These are phyloP conservation scores for Crotalaria pallida DNA, from an alignment of 306 rosid species.

Conservation along the genomic window DNA sequence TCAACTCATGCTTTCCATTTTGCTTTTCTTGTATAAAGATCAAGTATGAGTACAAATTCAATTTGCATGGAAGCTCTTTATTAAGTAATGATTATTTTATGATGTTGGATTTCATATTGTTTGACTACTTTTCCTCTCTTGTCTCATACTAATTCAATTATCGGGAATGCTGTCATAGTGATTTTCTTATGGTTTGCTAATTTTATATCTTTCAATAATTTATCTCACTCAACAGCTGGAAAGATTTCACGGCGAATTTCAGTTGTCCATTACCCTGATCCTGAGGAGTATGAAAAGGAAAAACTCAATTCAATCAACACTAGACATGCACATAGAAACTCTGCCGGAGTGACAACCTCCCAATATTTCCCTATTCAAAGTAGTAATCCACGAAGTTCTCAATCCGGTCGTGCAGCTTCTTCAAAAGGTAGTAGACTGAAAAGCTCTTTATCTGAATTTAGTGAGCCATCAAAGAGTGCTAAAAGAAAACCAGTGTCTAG, in stretches of 20 bases:
- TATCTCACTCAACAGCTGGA: constrained; percentile 44
- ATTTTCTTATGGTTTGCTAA: neutral
- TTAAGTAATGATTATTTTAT: neutral
- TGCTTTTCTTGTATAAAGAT: no score
- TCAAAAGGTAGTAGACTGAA: constrained; percentile 47
- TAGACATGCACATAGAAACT: constrained; percentile 30
- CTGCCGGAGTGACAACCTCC: constrained; percentile 32
- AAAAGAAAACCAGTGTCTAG: constrained; percentile 27
- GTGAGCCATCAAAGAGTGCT: constrained; percentile 40
- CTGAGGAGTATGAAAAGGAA: constrained; percentile 52
- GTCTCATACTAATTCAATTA: neutral
- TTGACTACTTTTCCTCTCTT: neutral
- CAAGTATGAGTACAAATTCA: no score
- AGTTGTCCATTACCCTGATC: constrained; percentile 57
- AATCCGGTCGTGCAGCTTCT: constrained; percentile 34
- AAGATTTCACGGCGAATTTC: constrained; percentile 68
- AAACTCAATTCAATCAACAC: constrained; percentile 18
- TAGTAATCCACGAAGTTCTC: neutral
- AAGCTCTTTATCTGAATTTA: constrained; percentile 49
- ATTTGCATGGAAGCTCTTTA: neutral
- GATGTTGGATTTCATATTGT: neutral
- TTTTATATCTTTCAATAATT: neutral
- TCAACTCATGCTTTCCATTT: no score
- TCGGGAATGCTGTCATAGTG: neutral
- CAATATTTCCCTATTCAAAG: constrained; percentile 36